A percentile compares a stretch with the other conserved stretches of the same genome.
Evolutionary conservation across 2,329 filamentous ascomycete species (phyloP).

Genomic region (Pyricularia sp.): DNA sequence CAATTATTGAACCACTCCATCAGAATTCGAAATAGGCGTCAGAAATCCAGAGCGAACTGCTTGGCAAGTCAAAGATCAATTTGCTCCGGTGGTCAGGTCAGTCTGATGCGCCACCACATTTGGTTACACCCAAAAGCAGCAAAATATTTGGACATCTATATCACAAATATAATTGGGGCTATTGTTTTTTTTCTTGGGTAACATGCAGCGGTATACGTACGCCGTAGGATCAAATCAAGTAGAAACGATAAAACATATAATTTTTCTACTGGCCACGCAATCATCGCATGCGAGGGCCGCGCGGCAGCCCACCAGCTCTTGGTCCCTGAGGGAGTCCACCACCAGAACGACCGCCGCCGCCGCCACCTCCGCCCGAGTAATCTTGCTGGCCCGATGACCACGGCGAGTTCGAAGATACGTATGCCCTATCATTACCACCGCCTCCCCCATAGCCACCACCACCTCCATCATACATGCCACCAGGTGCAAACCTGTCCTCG

Average conservation of each 20-base stretch:
- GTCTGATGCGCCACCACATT: not conserved
- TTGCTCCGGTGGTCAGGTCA: not conserved
- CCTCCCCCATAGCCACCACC: constrained; percentile 18
- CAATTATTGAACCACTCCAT: too few relatives aligned
- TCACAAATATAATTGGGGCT: too few relatives aligned
- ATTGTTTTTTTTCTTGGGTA: too few relatives aligned
- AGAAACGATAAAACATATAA: not conserved
- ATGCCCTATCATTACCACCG: constrained; percentile 26
- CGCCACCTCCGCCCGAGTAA: constrained; percentile 23
- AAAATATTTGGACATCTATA: not conserved
- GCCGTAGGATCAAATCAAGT: not conserved
- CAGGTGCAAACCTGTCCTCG: constrained; percentile 36
- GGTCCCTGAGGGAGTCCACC: constrained; percentile 27
- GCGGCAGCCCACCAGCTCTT: constrained; percentile 29
- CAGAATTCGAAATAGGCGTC: too few relatives aligned
- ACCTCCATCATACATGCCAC: constrained; percentile 30
- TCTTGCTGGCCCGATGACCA: constrained; percentile 34
- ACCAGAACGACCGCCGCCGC: constrained; percentile 13
- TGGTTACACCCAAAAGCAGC: not conserved
- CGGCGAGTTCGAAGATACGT: constrained; percentile 35
- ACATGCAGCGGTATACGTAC: not conserved
- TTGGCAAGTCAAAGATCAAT: not conserved
- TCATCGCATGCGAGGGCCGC: constrained; percentile 31
- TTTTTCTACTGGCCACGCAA: not conserved
- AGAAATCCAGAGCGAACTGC: not conserved